Evolutionary conservation across 176 grass and related monocot species (phyloP).

Genomic region (Pontederia paniculata): DNA sequence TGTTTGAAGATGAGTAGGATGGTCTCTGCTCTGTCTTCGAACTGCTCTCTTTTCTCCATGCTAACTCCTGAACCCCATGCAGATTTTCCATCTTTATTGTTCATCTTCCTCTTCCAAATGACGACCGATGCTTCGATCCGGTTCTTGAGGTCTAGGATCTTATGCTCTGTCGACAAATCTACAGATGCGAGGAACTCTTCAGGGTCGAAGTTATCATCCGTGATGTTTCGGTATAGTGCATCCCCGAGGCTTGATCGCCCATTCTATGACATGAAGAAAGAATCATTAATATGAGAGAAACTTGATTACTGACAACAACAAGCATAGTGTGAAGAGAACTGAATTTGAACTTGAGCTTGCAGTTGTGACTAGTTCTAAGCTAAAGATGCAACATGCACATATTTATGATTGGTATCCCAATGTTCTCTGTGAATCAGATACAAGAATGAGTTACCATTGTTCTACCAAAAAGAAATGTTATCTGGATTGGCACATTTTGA

Average conservation of each 20-base stretch:
- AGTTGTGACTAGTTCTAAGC: too few relatives aligned
- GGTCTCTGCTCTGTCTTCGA: conserved; percentile 93
- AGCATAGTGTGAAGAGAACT: too few relatives aligned
- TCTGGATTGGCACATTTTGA: too few relatives aligned
- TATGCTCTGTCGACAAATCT: conserved; percentile 89
- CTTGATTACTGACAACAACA: too few relatives aligned
- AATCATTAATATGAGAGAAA: neutral
- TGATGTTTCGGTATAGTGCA: conserved; percentile 73
- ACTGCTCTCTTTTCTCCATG: conserved; percentile 93
- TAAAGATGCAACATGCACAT: too few relatives aligned
- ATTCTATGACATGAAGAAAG: conserved; percentile 34
- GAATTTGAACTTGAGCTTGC: too few relatives aligned
- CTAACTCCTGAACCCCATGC: conserved; percentile 69
- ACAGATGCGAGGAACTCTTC: conserved; percentile 67
- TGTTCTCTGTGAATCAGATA: too few relatives aligned
- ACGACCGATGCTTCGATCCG: conserved; percentile 91
- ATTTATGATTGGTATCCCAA: too few relatives aligned
- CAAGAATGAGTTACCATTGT: too few relatives aligned
- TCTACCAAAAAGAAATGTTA: too few relatives aligned
- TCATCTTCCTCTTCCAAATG: conserved; percentile 99
- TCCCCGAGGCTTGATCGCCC: conserved; percentile 83
- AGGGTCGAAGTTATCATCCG: conserved; percentile 78
- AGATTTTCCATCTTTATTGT: conserved; percentile 86
- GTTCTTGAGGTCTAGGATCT: conserved; percentile 94
- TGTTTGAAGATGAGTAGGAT: conserved; percentile 89